These are phyloP conservation scores for Oryza glaberrima DNA, from an alignment of 176 grass and related monocot genomes.

Conservation along the genomic window DNA sequence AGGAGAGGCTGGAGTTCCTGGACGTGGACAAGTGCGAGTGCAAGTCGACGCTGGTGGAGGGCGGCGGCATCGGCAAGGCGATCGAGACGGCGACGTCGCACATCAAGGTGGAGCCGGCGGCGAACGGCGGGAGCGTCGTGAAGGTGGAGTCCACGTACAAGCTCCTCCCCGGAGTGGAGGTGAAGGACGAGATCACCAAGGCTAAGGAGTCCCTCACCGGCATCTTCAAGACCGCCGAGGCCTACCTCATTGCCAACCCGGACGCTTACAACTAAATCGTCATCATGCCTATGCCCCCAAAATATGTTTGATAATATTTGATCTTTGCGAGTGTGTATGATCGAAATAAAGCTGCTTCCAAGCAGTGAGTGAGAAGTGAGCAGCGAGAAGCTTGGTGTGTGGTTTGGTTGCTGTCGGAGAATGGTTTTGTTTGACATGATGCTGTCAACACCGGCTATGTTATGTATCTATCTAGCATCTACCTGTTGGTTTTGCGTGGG, in stretches of 20 bases:
- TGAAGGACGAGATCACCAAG: slow-evolving; percentile 47
- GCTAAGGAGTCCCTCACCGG: slow-evolving; percentile 49
- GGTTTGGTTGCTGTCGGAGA: background rate
- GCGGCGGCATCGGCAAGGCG: slow-evolving; percentile 55
- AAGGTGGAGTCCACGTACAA: slow-evolving; percentile 56
- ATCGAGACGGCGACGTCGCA: slow-evolving; percentile 51
- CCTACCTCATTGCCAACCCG: slow-evolving; percentile 63
- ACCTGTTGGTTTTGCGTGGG: background rate
- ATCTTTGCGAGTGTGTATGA: background rate
- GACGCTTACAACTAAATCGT: background rate
- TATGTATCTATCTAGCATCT: background rate
- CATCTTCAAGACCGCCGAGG: slow-evolving; percentile 66
- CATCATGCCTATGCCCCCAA: slow-evolving; percentile 26
- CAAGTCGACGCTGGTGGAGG: slow-evolving; percentile 64
- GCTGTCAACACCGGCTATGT: background rate
- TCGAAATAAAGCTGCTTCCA: slow-evolving; percentile 21
- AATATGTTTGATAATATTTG: background rate
- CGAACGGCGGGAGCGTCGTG: slow-evolving; percentile 54
- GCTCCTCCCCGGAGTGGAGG: slow-evolving; percentile 51
- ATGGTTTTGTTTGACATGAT: background rate
- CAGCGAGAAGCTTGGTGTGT: background rate
- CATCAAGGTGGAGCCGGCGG: slow-evolving; percentile 65
- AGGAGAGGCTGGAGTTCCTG: slow-evolving; percentile 68
- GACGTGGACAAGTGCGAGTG: slow-evolving; percentile 64
- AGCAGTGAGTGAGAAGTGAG: background rate